Base-by-base conservation (phyloP, 2,329 filamentous ascomycete species). In the Chalaropsis ovoidea region DNA sequence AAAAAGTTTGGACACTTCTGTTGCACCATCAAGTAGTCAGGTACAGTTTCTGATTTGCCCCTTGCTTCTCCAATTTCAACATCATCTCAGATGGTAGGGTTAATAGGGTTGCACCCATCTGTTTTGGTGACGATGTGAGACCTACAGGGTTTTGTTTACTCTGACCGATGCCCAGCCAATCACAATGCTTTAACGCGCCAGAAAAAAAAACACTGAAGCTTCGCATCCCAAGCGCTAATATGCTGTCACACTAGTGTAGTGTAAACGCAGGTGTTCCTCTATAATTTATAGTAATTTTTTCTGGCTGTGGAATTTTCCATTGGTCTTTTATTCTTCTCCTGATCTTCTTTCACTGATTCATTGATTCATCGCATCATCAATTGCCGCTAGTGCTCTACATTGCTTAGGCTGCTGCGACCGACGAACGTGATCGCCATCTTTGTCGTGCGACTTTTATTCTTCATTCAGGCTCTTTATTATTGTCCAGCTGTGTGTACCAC, bases 131-230 rank as follows among this genome's bases (percentile, higher is more conserved):
- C 54, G 52, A 54, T 61, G 17, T 65, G 54, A 42, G 43, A 65
- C 63, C 52, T 19, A 19, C 35, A 62, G 42, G 60, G 47, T 19
- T 56, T 67, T 67, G 66, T 67, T 67, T 67, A 67, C 66, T 67
- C 62, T 52, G 24, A 42, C 24, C 8, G 4, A 7, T 5, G 42
- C n/a, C 24, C 11, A 45, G 39, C 66, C 66, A 67, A 67, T 65
- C 66, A 67, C 39, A 17, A 41, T 2, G 17, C 22, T 10, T 4
- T 8, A 67, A 64, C 62, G 60, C 62, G 66, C 63, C 35, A 52
- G 47, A 67, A 65, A 64, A 24, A 63, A 54, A 45, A 42, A 31
- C 61, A 35, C 60, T 47, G 41, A 19, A 63, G 45, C 39, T 63
- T 62, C n/a, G 19, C 39, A 52, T 62, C 42, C 61, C 35, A 45